Conservation (phyloP, 139 green algal genomes). For the Trebouxia sp. region DNA sequence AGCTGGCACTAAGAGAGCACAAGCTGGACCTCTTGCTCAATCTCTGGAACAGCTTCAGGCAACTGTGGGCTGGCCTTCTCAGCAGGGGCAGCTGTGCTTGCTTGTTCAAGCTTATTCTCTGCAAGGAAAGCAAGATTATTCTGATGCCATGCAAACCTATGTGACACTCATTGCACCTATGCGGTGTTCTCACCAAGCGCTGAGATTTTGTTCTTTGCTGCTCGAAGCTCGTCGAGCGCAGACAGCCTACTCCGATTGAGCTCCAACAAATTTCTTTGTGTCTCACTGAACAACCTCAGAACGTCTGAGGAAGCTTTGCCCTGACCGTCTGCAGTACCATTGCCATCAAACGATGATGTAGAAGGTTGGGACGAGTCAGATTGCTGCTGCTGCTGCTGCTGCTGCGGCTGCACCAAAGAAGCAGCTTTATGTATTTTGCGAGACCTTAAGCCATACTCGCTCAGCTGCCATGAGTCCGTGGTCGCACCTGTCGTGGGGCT, state of each 20-base stretch:
- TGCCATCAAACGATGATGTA: background rate
- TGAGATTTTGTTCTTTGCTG: background rate
- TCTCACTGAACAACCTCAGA: conserved; percentile 26
- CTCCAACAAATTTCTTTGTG: conserved; percentile 33
- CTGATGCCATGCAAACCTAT: too few relatives aligned
- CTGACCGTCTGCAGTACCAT: background rate
- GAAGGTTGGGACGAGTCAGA: background rate
- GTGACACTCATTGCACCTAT: background rate
- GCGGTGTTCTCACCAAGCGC: conserved; percentile 16
- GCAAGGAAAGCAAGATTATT: too few relatives aligned
- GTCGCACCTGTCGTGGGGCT: too few relatives aligned
- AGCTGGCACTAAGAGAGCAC: too few relatives aligned
- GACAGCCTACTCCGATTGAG: conserved; percentile 23
- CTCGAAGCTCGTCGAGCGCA: conserved; percentile 23
- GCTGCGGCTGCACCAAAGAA: background rate
- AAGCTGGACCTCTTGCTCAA: too few relatives aligned
- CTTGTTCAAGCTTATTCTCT: conserved; percentile 15
- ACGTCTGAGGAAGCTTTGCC: conserved; percentile 3
- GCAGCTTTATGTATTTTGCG: too few relatives aligned
- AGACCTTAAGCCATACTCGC: too few relatives aligned
- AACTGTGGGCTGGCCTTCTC: too few relatives aligned
- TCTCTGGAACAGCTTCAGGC: too few relatives aligned
- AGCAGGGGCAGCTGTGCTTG: too few relatives aligned
- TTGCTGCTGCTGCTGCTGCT: background rate
- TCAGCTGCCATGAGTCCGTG: too few relatives aligned